Base-by-base conservation (phyloP, 495 filamentous ascomycete species). In the Penicillium crystallinum region DNA sequence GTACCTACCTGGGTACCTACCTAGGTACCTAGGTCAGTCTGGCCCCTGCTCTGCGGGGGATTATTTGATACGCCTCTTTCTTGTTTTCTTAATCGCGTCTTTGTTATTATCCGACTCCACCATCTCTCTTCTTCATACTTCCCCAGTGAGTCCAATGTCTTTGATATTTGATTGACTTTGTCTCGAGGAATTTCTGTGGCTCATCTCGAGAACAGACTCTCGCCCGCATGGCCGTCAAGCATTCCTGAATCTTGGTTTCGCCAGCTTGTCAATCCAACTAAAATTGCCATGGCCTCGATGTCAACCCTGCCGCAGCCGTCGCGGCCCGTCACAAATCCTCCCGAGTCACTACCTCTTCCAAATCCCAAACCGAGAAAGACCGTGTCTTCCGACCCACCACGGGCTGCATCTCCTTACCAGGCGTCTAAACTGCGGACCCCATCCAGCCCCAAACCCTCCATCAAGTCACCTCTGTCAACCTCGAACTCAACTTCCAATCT, bases 291-390 rank as follows among this genome's bases (percentile, higher is more conserved):
- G 82, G 76, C 82, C 38, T 81, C 80, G 21, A 76, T 82, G 57
- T 71, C 73, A 36, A 53, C 70, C 14, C 69, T 90, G 44, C 86
- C 87, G n/a, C 77, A 79, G 66, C 77, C 83, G 17, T 74, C 81
- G 25, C 79, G 81, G 63, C 77, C 81, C 33, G 73, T 81, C 12
- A 73, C 82, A 52, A 82, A 79, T 52, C 83, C 87, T 19, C 83
- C 87, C 8, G 76, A 78, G 12, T 73, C 86, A 35, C 86, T 89
- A 5, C 80, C 86, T 3, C 74, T 91, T 30, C 85, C 89, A 9
- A 70, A 82, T 18, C 69, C 77, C n/a, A 91, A 89, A 69, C 78
- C 85, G 9, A 79, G 87, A 43, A 88, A 83, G 58, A 86, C 77
- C 61, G 68, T 81, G 15, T 67, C 76, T n/a, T 65, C 79, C 33